A percentile compares a stretch with the other conserved stretches of the same genome.
Conservation (phyloP, 495 filamentous ascomycete species). For the Hypoxylon intermedium region DNA sequence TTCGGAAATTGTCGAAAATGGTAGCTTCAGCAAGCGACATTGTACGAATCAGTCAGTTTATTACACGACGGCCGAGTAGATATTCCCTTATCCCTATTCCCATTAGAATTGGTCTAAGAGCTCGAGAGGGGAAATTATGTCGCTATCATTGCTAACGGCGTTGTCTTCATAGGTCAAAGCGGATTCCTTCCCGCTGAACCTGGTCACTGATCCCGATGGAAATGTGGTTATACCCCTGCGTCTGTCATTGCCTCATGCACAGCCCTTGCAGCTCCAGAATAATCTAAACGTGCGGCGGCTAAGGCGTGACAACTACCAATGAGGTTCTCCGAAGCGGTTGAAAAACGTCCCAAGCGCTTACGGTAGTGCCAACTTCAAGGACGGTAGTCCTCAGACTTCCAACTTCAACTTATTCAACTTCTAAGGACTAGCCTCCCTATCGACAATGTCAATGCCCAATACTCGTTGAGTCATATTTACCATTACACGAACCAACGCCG, state of each 20-base stretch:
- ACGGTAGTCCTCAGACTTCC: conserved; percentile 3
- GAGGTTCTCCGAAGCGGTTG: conserved; percentile 9
- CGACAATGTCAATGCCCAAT: neutral
- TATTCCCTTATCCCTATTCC: neutral
- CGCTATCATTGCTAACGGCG: conserved; percentile 1
- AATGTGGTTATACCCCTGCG: conserved; percentile 23
- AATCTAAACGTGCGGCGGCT: conserved; percentile 24
- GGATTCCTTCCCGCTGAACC: conserved; percentile 34
- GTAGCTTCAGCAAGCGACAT: neutral
- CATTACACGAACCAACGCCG: neutral
- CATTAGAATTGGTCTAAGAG: neutral
- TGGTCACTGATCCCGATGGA: conserved; percentile 16
- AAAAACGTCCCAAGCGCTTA: conserved; percentile 8
- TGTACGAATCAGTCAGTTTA: neutral
- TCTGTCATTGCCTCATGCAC: conserved; percentile 21
- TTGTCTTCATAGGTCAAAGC: conserved; percentile 29
- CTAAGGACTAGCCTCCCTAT: conserved; percentile 15
- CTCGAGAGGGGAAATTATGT: neutral
- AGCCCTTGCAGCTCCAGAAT: conserved; percentile 21
- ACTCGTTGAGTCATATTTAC: conserved; percentile 12
- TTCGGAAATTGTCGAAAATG: conserved; percentile 14
- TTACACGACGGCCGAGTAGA: neutral
- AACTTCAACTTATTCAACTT: conserved; percentile 9
- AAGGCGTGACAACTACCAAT: conserved; percentile 28
- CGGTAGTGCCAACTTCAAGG: conserved; percentile 20